phyloP scores from a whole-genome alignment of 305 asterid genomes.

The Fraxinus velutina region DNA sequence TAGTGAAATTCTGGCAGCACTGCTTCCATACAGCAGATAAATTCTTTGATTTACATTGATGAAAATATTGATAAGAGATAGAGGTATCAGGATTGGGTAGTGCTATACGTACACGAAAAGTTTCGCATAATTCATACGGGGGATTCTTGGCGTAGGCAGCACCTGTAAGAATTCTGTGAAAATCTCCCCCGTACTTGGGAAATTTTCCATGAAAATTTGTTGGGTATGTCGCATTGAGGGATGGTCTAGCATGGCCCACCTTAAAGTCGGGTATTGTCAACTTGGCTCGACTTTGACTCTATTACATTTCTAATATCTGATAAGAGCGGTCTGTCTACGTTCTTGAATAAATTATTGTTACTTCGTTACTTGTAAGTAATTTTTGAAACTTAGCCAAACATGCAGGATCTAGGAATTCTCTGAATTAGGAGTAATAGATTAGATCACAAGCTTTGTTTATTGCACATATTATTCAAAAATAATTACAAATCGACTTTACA shows the following conservation, averaged over 20 bases:
- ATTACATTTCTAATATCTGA: background rate
- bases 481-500: constrained; percentile 27
- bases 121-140: background rate
- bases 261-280: background rate
- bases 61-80: background rate
- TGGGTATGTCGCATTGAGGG: background rate
- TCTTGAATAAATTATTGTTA: background rate
- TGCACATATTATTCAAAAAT: background rate
- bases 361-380: background rate
- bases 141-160: background rate
- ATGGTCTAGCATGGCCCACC: background rate
- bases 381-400: background rate
- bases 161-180: background rate
- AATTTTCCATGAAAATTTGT: background rate
- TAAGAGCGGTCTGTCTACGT: background rate
- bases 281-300: background rate
- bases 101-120: background rate
- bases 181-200: background rate
- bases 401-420: constrained; percentile 10
- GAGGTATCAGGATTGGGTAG: background rate
- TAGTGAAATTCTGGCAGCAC: background rate
- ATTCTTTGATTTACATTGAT: background rate
- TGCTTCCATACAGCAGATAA: background rate
- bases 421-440: background rate
- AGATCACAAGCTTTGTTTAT: constrained; percentile 1